Percentiles rank a stretch among this genome's conserved stretches.
Conservation (phyloP, 345 rosid species). For the Gossypium arboreum region DNA sequence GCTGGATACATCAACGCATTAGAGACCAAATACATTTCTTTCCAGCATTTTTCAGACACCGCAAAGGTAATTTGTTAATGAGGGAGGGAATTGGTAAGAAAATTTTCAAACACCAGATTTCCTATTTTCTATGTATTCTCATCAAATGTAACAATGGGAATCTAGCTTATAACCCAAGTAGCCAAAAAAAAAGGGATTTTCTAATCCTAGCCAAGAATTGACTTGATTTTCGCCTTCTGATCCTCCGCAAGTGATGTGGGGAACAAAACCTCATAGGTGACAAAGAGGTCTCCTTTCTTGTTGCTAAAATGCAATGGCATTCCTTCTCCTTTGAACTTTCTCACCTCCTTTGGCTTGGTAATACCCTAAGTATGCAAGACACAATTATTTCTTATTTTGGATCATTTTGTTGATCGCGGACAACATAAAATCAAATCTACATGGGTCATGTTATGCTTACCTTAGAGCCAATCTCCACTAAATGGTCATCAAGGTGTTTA, state of each 20-base stretch:
- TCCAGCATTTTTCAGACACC: not conserved
- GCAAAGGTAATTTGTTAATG: slow-evolving; percentile 14
- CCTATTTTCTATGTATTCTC: slow-evolving; percentile 16
- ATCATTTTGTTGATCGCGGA: not conserved
- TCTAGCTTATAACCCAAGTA: slow-evolving; percentile 12
- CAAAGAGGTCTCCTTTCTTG: slow-evolving; percentile 86
- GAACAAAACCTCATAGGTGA: slow-evolving; percentile 85
- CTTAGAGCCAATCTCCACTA: slow-evolving; percentile 79
- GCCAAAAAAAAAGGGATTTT: not conserved
- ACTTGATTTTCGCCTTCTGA: slow-evolving; percentile 83
- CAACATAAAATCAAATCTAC: not conserved
- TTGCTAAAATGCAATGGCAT: slow-evolving; percentile 87
- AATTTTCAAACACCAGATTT: not conserved
- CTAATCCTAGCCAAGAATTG: slow-evolving; percentile 54
- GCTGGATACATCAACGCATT: slow-evolving; percentile 5
- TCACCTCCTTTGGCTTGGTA: slow-evolving; percentile 89
- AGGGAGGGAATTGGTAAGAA: not conserved
- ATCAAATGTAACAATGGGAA: slow-evolving; percentile 22
- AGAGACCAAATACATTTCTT: slow-evolving; percentile 6
- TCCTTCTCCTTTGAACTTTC: slow-evolving; percentile 91
- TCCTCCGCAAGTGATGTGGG: slow-evolving; percentile 77
- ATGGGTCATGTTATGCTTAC: slow-evolving; percentile 30
- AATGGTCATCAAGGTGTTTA: slow-evolving; percentile 88
- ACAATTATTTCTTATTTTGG: not conserved
- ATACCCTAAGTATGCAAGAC: slow-evolving; percentile 52